phyloP scores from a whole-genome alignment of 306 rosid genomes.

The Hippophae gyantsensis region DNA sequence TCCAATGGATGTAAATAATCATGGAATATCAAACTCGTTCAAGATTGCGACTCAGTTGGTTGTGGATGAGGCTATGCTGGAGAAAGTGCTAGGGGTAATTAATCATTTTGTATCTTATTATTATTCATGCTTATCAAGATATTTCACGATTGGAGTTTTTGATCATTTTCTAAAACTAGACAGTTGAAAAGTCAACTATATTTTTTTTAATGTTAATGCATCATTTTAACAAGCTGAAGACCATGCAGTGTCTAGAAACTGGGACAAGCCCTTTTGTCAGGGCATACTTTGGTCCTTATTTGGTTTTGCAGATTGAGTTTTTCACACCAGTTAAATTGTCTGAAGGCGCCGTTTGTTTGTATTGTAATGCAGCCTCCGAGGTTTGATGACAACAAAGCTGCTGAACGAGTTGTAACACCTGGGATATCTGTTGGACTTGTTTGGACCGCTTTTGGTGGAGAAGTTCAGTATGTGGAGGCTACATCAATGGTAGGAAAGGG shows the following conservation, averaged over 20 bases:
- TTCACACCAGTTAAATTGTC: no score
- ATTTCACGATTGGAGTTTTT: no score
- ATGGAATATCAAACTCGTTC: conserved; percentile 62
- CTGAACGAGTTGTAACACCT: conserved; percentile 74
- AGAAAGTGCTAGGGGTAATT: conserved; percentile 96
- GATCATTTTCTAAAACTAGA: no score
- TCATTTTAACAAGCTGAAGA: no score
- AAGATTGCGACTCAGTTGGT: conserved; percentile 55
- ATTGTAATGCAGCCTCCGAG: conserved; percentile 74
- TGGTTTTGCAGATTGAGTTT: no score
- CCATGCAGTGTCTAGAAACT: no score
- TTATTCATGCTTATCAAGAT: no score
- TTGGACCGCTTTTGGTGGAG: conserved; percentile 97
- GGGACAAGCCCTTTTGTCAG: no score
- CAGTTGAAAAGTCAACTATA: no score
- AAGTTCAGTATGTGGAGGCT: conserved; percentile 97
- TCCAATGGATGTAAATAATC: conserved; percentile 69
- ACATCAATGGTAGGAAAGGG: conserved; percentile 88
- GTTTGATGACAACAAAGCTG: conserved; percentile 78
- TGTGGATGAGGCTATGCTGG: conserved; percentile 88
- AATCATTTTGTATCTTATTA: no score
- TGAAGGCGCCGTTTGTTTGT: neutral
- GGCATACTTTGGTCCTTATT: no score
- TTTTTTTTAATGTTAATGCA: no score
- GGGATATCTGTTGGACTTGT: conserved; percentile 91